Evolutionary conservation across 2,329 filamentous ascomycete genomes (phyloP).

Genomic region (Epichloe coenophiala): DNA sequence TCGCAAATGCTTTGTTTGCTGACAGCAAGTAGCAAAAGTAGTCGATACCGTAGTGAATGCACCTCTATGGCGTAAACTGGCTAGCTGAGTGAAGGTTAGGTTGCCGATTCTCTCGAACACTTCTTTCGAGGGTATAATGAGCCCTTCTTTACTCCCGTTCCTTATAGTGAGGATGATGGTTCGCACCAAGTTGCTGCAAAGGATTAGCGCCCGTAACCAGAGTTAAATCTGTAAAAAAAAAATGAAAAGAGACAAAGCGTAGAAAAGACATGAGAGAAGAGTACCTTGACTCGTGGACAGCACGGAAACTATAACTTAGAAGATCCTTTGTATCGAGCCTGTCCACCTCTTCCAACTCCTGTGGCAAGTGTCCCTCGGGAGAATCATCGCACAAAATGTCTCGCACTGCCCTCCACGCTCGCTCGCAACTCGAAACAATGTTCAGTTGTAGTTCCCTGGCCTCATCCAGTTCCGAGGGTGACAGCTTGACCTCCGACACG

Average conservation of each 20-base stretch:
- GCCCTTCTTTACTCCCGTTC: constrained; percentile 28
- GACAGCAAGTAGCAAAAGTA: constrained; percentile 72
- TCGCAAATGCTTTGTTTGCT: constrained; percentile 39
- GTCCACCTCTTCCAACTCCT: constrained; percentile 59
- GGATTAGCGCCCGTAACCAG: background rate
- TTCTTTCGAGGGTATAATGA: constrained; percentile 33
- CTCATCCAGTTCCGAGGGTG: constrained; percentile 19
- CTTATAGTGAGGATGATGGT: constrained; percentile 42
- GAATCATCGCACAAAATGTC: constrained; percentile 83
- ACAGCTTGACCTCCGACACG: constrained; percentile 27
- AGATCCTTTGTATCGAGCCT: constrained; percentile 76
- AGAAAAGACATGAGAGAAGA: constrained; percentile 4
- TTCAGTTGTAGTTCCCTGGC: constrained; percentile 34
- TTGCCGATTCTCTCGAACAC: constrained; percentile 55
- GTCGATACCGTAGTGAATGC: constrained; percentile 88
- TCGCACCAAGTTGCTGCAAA: constrained; percentile 54
- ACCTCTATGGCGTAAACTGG: constrained; percentile 73
- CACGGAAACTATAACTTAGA: constrained; percentile 87
- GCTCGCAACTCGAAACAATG: constrained; percentile 45
- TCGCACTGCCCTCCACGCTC: constrained; percentile 66
- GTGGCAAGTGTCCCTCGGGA: constrained; percentile 73
- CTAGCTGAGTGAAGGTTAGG: constrained; percentile 69
- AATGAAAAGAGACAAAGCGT: background rate
- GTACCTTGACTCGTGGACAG: constrained; percentile 86
- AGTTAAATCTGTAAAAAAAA: background rate